Evolutionary conservation across 371 early-diverging fungal species (phyloP), one percentile per base, ranked within the genome.

Genomic region (Mortierella polycephala): DNA sequence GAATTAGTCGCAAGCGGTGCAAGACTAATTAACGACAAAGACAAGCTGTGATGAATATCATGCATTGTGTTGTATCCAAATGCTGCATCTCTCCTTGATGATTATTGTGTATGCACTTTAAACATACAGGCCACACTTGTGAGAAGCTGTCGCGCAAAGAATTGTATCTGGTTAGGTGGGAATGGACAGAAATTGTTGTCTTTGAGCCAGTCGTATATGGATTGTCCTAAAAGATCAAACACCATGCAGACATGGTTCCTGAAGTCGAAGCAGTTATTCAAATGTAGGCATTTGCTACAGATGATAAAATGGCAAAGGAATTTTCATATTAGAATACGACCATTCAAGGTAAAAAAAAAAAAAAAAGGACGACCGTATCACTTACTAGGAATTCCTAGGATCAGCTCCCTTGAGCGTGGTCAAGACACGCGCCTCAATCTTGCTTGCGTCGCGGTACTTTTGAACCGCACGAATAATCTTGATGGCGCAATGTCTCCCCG

Each of bases 231-330:
- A 39, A 98, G 85, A 64, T 95, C 96, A 84, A 98, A 98, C 53
- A 97, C 96, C 96, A 98, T 96, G 84, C 99, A 98, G 7, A 95
- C 92, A 83, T 98, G 99, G 76, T 94, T 94, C 50, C 92, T 87
- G 82, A 89, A 91, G 69, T 95, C 95, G 82, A 98, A 96, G 64
- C 85, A 87, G 67, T 91, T 88, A 53, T 89, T 76, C 45, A 97
- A 80, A 51, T 79, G 79, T 14, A 79, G 73, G 30, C 89, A 89
- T 85, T 87, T 85, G 61, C 89, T 89, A 74, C 47, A 40, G n/a
- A 11, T 14, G 47, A 47, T 47, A 47, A 47, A 47, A n/a, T 7
- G 20, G 20, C 13, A 51, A 18, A 51, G 51, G 51, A 51, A 4
- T 30, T 30, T 30, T 51, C 20, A 1, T 13, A 46, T 46, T 11